A percentile compares a stretch with the other conserved stretches of the same genome.
These are phyloP conservation scores for Sporothrix variecibatus DNA, from an alignment of 2,329 filamentous ascomycete species.

Conservation along the genomic window DNA sequence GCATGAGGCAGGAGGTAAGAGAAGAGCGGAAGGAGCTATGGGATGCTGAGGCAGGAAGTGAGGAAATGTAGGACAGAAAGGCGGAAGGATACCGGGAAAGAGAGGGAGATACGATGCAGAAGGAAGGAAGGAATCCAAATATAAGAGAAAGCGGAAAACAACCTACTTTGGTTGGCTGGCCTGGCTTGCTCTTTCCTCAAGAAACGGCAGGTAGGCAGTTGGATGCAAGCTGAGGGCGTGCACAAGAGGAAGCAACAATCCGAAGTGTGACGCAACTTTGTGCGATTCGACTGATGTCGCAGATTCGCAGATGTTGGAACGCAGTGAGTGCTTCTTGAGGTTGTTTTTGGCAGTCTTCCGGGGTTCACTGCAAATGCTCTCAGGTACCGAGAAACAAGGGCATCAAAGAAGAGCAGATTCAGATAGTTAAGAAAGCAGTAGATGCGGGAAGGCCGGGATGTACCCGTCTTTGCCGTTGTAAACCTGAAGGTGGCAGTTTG, in stretches of 20 bases:
- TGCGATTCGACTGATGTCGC: not conserved
- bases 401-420: not conserved
- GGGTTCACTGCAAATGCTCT: not conserved
- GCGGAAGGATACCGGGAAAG: not conserved
- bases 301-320: constrained; percentile 8
- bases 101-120: not conserved
- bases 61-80: not conserved
- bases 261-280: constrained; percentile 11
- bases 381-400: not conserved
- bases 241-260: not conserved
- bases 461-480: constrained; percentile 1
- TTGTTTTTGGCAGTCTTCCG: not conserved
- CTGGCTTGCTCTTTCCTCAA: not conserved
- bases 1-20: not conserved
- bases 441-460: not conserved
- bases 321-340: not conserved
- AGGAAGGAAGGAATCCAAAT: not conserved
- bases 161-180: not conserved
- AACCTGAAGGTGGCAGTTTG: not conserved
- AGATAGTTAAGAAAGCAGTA: not conserved
- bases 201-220: not conserved
- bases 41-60: not conserved
- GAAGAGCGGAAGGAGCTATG: not conserved
- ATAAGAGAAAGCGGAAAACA: not conserved
- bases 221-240: constrained; percentile 3